phyloP scores from a whole-genome alignment of 345 rosid genomes.

The Salix exigua region DNA sequence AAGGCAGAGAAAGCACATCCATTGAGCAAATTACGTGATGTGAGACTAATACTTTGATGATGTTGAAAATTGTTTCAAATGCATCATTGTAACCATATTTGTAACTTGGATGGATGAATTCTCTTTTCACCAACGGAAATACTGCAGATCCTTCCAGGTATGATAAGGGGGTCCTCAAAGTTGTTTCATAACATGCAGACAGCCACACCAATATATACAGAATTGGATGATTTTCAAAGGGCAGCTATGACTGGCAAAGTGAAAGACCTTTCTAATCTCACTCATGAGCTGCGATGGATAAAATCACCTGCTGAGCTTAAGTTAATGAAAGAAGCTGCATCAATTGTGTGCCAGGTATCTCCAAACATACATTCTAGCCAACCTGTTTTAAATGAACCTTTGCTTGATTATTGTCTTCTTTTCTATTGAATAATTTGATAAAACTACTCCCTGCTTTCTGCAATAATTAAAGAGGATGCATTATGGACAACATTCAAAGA shows the following conservation, averaged over 20 bases:
- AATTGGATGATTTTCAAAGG: slow-evolving; percentile 59
- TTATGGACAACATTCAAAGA: neutral
- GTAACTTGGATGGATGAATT: neutral
- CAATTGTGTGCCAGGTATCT: slow-evolving; percentile 92
- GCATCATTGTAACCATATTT: neutral
- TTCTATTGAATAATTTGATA: neutral
- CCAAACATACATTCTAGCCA: slow-evolving; percentile 1
- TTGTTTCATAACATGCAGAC: slow-evolving; percentile 75
- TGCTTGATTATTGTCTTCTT: neutral
- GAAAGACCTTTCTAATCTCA: slow-evolving; percentile 53
- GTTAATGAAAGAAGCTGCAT: slow-evolving; percentile 91
- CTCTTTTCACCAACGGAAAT: neutral
- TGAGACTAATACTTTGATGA: slow-evolving; percentile 30
- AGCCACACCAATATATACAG: slow-evolving; percentile 53
- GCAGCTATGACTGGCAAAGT: slow-evolving; percentile 52
- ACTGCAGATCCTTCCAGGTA: slow-evolving; percentile 75
- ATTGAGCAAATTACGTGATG: slow-evolving; percentile 59
- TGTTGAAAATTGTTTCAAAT: neutral
- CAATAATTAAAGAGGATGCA: neutral
- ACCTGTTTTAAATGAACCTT: neutral
- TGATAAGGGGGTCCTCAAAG: slow-evolving; percentile 63
- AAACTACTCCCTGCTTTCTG: neutral
- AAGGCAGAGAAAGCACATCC: slow-evolving; percentile 88
- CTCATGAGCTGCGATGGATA: slow-evolving; percentile 71
- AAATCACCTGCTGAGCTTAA: slow-evolving; percentile 86